These are phyloP conservation scores for Bruguiera sexangula DNA, from an alignment of 345 rosid species.

Conservation along the genomic window DNA sequence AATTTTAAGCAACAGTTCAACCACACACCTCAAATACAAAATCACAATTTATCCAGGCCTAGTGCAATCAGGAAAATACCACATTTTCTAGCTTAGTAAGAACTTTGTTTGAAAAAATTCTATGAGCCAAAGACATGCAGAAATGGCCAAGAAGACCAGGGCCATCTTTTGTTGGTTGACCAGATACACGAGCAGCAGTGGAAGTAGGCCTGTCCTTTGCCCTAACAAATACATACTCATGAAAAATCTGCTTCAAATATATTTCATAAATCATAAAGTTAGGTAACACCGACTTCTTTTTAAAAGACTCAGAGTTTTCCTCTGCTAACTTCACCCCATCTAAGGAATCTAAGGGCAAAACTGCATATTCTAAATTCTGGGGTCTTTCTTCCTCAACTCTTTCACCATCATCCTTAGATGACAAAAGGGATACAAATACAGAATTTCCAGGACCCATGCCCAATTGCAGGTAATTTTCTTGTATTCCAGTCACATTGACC, in stretches of 20 bases:
- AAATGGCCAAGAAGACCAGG: constrained; percentile 78
- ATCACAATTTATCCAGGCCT: constrained; percentile 3
- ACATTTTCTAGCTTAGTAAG: constrained; percentile 68
- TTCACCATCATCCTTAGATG: constrained; percentile 41
- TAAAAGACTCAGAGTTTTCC: constrained; percentile 28
- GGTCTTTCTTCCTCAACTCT: constrained; percentile 27
- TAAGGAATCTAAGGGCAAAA: constrained; percentile 41
- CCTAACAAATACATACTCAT: constrained; percentile 54
- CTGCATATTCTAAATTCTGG: constrained; percentile 39
- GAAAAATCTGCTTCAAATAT: constrained; percentile 77
- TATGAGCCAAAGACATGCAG: constrained; percentile 80
- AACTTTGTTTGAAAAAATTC: constrained; percentile 75
- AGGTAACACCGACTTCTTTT: constrained; percentile 48
- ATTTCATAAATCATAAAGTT: constrained; percentile 61
- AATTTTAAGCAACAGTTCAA: not conserved
- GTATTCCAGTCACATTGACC: constrained; percentile 73
- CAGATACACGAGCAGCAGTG: constrained; percentile 37
- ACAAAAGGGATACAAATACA: constrained; percentile 60
- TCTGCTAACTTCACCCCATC: constrained; percentile 41
- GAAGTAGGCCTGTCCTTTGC: constrained; percentile 46
- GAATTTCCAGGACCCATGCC: constrained; percentile 73
- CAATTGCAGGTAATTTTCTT: constrained; percentile 73
- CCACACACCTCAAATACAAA: constrained; percentile 7
- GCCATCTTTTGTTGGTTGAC: constrained; percentile 48
- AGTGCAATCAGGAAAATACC: constrained; percentile 42